Conservation (phyloP, 2,329 filamentous ascomycete genomes). For the Exutisphaerella laricina region DNA sequence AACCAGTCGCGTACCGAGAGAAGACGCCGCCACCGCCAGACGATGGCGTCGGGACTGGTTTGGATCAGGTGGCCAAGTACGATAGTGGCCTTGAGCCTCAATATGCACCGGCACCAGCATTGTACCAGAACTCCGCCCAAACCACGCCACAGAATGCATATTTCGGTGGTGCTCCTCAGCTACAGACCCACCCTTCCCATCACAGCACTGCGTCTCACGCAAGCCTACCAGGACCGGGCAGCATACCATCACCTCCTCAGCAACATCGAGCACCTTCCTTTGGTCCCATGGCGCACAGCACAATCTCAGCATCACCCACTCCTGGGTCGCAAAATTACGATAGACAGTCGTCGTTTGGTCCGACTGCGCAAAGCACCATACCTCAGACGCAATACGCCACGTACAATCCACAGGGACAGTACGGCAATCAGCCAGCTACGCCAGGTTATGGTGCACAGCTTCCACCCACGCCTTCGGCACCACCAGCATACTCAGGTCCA, state of each 20-base stretch:
- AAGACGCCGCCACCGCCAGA: slow-evolving; percentile 75
- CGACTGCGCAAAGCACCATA: slow-evolving; percentile 10
- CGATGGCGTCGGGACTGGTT: slow-evolving; percentile 47
- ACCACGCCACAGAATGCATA: slow-evolving; percentile 32
- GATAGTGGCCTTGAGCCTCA: slow-evolving; percentile 29
- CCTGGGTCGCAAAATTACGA: slow-evolving; percentile 33
- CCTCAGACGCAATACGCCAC: slow-evolving; percentile 34
- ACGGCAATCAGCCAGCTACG: slow-evolving; percentile 23
- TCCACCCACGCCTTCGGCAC: slow-evolving; percentile 32
- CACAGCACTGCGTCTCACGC: slow-evolving; percentile 12
- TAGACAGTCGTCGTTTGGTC: slow-evolving; percentile 22
- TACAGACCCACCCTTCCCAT: slow-evolving; percentile 6
- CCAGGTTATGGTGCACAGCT: slow-evolving; percentile 23
- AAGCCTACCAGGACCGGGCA: slow-evolving; percentile 16
- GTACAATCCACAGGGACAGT: slow-evolving; percentile 27
- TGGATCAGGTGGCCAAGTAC: slow-evolving; percentile 36
- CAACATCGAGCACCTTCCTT: slow-evolving; percentile 22
- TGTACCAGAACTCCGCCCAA: slow-evolving; percentile 24
- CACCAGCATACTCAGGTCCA: slow-evolving; percentile 33
- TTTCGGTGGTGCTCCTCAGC: slow-evolving; percentile 39
- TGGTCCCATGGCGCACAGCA: slow-evolving; percentile 22
- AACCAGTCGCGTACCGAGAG: slow-evolving; percentile 65
- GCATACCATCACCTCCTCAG: slow-evolving; percentile 23
- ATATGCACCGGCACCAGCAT: slow-evolving; percentile 22
- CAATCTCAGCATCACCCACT: slow-evolving; percentile 22